These are phyloP conservation scores for Blastomyces emzantsi DNA, from an alignment of 2,329 filamentous ascomycete genomes.

Conservation along the genomic window DNA sequence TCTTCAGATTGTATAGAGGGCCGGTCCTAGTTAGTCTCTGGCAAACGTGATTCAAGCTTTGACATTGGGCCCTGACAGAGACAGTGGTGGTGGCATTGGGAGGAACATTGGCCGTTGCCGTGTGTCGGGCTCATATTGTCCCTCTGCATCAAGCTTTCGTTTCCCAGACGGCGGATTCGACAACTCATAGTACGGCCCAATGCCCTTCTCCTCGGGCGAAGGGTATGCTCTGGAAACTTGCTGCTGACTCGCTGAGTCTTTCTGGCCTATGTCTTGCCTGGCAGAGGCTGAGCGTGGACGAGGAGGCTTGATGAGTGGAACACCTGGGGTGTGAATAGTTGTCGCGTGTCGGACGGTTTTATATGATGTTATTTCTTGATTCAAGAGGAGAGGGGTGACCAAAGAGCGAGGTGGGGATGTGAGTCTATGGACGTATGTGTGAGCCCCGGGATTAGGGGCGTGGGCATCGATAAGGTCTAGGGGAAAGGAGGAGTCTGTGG, in stretches of 20 bases:
- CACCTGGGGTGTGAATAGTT: not conserved
- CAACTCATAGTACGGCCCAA: conserved; percentile 4
- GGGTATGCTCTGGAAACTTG: not conserved
- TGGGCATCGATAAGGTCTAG: conserved; percentile 4
- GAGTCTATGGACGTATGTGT: conserved; percentile 10
- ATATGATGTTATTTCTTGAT: not conserved
- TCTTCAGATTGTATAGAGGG: not conserved
- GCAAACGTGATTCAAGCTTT: not conserved
- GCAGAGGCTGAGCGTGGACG: not conserved
- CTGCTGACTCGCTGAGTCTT: not conserved
- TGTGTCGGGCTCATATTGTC: not conserved
- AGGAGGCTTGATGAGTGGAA: conserved; percentile 6
- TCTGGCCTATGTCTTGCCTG: not conserved
- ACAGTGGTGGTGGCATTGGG: conserved; percentile 9
- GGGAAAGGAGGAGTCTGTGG: not conserved
- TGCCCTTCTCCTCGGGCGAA: not conserved
- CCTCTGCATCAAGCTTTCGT: conserved; percentile 2
- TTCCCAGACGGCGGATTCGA: not conserved
- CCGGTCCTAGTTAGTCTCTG: not conserved
- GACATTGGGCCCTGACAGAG: conserved; percentile 1
- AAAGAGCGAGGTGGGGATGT: conserved; percentile 3
- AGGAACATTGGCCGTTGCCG: not conserved
- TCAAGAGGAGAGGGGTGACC: not conserved
- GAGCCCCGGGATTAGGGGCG: conserved; percentile 5
- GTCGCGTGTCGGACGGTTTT: not conserved